Base-by-base conservation (phyloP, 768 basidiomycete species). In the Mycena alexandri region DNA sequence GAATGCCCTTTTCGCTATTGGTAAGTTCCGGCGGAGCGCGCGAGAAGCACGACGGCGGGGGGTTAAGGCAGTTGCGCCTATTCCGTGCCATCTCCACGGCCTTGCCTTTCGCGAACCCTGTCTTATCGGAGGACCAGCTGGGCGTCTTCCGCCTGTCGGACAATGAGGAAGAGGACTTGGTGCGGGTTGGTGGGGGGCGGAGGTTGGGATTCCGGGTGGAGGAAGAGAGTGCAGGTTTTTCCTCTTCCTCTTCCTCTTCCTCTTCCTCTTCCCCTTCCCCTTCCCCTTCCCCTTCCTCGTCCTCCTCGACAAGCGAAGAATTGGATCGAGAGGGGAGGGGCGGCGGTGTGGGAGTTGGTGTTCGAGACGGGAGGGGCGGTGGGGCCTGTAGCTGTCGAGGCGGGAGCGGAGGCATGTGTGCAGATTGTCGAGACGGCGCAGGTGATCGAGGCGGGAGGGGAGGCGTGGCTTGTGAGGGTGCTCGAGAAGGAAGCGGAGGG, bases 111-210 rank as follows among this genome's bases (percentile, higher is more conserved):
- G 61, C 67, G 55, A 68, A 68, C 10, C 67, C 67, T 48, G 67
- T 52, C 53, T 68, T 68, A 61, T 43, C 22, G 60, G 46, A 19
- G 41, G 67, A 68, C 67, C 67, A 68, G 55, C 55, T 51, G 38
- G 67, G 61, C 53, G 47, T 19, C 29, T n/a, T 5, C 2, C 14
- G 5, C n/a, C 56, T 24, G 55, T 68, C 67, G 60, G 19, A 38
- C 11, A 38, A 51, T 22, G 65, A 55, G 61, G 58, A 53, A 48
- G 55, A 47, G 53, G 65, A 62, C 36, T 56, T 58, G 8, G 55
- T 33, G 67, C 67, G 67, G n/a, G 42, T 62, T 47, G 67, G 67
- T 11, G 67, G 67, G 43, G 66, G 67, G n/a, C 55, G 67, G 29
- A 68, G 67, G 55, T 47, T 43, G 46, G 59, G 46, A 24, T 67